Conservation (phyloP, 2,329 filamentous ascomycete species). For the Aspergillus neotritici region DNA sequence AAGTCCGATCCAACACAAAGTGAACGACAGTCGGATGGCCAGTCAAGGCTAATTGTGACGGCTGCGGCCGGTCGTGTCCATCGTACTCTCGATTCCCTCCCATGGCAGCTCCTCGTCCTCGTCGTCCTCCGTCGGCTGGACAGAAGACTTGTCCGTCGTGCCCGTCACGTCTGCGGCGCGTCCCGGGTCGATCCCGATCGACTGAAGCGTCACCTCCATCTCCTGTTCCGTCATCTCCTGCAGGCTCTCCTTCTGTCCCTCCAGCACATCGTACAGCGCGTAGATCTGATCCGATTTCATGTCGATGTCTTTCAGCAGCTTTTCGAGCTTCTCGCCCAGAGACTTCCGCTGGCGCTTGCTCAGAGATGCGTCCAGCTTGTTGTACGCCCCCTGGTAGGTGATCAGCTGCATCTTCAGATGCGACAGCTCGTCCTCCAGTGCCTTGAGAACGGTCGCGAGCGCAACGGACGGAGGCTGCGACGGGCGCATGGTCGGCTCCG, state of each 20-base stretch:
- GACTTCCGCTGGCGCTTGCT: slow-evolving; percentile 59
- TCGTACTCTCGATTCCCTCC: slow-evolving; percentile 41
- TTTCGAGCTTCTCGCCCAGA: slow-evolving; percentile 57
- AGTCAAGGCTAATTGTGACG: slow-evolving; percentile 11
- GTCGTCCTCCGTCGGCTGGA: slow-evolving; percentile 24
- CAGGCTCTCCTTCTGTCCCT: slow-evolving; percentile 65
- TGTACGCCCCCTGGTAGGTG: slow-evolving; percentile 57
- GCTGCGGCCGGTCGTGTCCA: slow-evolving; percentile 32
- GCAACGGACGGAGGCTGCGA: slow-evolving; percentile 65
- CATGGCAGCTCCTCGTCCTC: slow-evolving; percentile 38
- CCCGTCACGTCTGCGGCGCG: slow-evolving; percentile 22
- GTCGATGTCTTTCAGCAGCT: slow-evolving; percentile 59
- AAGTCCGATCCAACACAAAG: neutral
- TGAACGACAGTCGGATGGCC: no score
- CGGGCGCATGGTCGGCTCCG: slow-evolving; percentile 56
- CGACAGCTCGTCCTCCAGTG: slow-evolving; percentile 69
- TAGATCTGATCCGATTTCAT: slow-evolving; percentile 76
- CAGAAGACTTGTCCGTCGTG: slow-evolving; percentile 25
- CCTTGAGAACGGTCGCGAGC: slow-evolving; percentile 76
- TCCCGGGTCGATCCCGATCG: slow-evolving; percentile 34
- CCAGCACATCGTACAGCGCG: slow-evolving; percentile 73
- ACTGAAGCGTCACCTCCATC: slow-evolving; percentile 58
- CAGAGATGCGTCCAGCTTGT: slow-evolving; percentile 60
- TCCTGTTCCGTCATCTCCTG: slow-evolving; percentile 59
- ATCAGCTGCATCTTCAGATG: slow-evolving; percentile 69